A percentile compares a stretch with the other conserved stretches of the same genome.
phyloP scores from a whole-genome alignment of 2,329 filamentous ascomycete species.

The Lomentospora prolificans region DNA sequence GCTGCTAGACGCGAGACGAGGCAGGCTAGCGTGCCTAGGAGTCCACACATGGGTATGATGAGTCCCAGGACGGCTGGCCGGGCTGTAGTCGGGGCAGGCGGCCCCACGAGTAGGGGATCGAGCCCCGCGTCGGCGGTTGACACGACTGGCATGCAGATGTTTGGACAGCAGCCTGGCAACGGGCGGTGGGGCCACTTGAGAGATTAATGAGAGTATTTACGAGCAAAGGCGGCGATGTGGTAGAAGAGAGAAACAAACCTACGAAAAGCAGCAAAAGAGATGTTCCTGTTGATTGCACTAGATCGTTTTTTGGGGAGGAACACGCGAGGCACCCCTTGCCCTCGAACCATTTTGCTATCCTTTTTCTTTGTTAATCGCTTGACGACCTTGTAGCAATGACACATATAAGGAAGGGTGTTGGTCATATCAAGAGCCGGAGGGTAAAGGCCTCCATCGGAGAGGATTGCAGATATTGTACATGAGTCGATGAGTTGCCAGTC shows the following conservation, averaged over 20 bases:
- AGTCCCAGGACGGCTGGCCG: conserved; percentile 34
- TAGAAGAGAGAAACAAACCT: conserved; percentile 8
- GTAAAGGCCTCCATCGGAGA: no score
- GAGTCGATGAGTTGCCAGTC: no score
- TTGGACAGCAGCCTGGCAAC: conserved; percentile 27
- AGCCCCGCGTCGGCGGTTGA: conserved; percentile 21
- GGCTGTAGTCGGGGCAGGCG: conserved; percentile 10
- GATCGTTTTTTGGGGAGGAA: no score
- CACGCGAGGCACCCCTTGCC: no score
- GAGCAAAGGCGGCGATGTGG: neutral
- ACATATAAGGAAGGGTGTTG: no score
- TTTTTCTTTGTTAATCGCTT: no score
- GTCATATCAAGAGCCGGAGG: no score
- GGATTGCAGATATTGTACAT: no score
- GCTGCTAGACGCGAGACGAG: conserved; percentile 46
- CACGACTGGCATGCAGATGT: conserved; percentile 27
- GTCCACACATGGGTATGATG: conserved; percentile 43
- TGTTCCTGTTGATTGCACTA: no score
- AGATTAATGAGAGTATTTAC: conserved; percentile 21
- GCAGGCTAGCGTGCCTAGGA: conserved; percentile 46
- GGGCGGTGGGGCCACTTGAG: conserved; percentile 35
- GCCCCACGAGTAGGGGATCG: conserved; percentile 37
- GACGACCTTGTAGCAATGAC: no score
- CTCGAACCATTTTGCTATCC: no score
- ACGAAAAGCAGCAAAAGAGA: no score